Conservation (phyloP, 176 grass and related monocot genomes). For the Paspalum vaginatum region DNA sequence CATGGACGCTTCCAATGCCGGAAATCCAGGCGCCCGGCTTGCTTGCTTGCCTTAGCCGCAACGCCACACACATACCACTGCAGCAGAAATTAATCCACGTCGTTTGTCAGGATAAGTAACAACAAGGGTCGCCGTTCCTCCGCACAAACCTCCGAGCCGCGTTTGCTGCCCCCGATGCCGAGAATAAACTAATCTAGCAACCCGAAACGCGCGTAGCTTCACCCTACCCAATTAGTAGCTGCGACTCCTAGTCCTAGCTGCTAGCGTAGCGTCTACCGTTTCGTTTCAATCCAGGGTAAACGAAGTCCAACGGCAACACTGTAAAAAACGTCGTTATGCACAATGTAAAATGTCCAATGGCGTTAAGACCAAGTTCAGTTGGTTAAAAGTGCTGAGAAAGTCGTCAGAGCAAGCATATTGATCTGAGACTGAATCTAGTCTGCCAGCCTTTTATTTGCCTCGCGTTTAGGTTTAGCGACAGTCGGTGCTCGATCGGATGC, state of each 20-base stretch:
- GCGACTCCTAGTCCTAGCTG: background rate
- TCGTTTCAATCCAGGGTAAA: background rate
- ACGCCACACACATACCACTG: constrained; percentile 32
- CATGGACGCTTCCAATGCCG: constrained; percentile 13
- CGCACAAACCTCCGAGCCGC: constrained; percentile 33
- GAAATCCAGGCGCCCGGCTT: constrained; percentile 29
- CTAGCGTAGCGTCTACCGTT: too few relatives aligned
- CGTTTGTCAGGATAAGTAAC: constrained; percentile 26
- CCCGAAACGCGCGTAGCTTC: background rate
- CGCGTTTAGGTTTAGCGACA: background rate
- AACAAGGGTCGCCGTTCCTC: constrained; percentile 48
- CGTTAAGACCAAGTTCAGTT: background rate
- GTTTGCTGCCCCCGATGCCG: background rate
- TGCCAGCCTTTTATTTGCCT: background rate
- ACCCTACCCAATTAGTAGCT: too few relatives aligned
- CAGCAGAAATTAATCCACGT: constrained; percentile 30
- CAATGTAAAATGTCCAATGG: too few relatives aligned
- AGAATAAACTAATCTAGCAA: background rate
- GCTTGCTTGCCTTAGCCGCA: constrained; percentile 45
- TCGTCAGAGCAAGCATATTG: background rate
- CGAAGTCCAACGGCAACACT: background rate
- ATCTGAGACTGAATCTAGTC: too few relatives aligned
- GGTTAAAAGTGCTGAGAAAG: background rate
- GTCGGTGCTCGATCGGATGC: background rate
- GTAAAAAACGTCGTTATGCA: background rate